Base-by-base conservation (phyloP, 106 monocot genomes). In the Apostasia ramifera region DNA sequence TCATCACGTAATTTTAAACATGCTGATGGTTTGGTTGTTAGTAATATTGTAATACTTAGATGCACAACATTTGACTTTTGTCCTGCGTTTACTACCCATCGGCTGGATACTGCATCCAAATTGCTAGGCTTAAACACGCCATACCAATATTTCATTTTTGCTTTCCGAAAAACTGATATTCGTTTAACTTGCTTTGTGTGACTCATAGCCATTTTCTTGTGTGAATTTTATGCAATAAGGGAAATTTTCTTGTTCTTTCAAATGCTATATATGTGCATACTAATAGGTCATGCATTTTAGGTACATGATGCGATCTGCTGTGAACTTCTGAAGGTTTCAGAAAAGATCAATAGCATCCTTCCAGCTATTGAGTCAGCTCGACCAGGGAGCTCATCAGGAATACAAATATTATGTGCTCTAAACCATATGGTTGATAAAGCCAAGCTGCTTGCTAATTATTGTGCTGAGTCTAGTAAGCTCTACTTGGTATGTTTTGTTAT, bases 311-410 rank as follows among this genome's bases (percentile, higher is more conserved):
- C 81, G 41, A 78, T 92, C 63, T 97, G 86, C 67, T 66, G n/a
- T 47, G 84, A 82, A 78, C 86, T 95, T 60, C 58, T 8, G 49
- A 82, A 76, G 70, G 69, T 95, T 54, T 48, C 84, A 66, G 68
- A 91, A 45, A 81, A 41, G 60, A 61, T 86, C 39, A 41, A 12
- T 68, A 53, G 11, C 12, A 71, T 95, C 71, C 79, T 95, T 74
- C 95, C 95, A 39, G 86, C 67, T 47, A 91, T 91, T 50, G 95
- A 95, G 77, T 81, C 84, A n/a, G 80, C 91, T 72, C 77, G 76
- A 71, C 95, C 95, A 55, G 95, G 95, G 68, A 64, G 70, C 61
- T 84, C 26, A 10, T 74, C 78, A 50, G 95, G 95, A 45, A 95
- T 95, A 64, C 78, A 83, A 46, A 88, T 76, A 63, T 77, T 95